Conservation (phyloP, 768 basidiomycete genomes). For the Neoboletus brunneissimus region DNA sequence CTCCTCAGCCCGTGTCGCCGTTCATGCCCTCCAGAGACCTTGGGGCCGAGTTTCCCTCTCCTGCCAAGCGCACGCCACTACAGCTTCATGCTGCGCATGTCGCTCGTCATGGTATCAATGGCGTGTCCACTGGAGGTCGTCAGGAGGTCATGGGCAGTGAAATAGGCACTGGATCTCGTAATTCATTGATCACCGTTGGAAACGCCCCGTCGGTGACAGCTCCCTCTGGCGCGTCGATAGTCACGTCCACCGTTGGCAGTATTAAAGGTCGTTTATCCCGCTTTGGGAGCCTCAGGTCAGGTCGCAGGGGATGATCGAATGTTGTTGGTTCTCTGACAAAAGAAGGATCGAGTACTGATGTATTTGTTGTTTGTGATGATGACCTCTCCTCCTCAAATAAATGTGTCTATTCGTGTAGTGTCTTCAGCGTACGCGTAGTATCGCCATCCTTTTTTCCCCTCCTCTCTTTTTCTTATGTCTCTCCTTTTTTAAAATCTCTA, state of each 20-base stretch:
- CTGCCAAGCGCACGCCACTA: slow-evolving; percentile 65
- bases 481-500: slow-evolving; percentile 1
- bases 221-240: slow-evolving; percentile 54
- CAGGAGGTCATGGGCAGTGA: slow-evolving; percentile 46
- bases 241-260: slow-evolving; percentile 61
- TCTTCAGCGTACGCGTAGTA: background rate
- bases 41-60: slow-evolving; percentile 8
- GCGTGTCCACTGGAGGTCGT: slow-evolving; percentile 73
- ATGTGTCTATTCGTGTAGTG: slow-evolving; percentile 2
- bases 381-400: background rate
- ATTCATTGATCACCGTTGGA: slow-evolving; percentile 73
- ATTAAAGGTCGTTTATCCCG: slow-evolving; percentile 75
- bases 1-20: slow-evolving; percentile 45
- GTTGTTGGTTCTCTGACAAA: background rate
- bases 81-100: slow-evolving; percentile 80
- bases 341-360: background rate
- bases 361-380: background rate
- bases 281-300: slow-evolving; percentile 66
- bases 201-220: slow-evolving; percentile 38
- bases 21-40: slow-evolving; percentile 23
- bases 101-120: slow-evolving; percentile 79
- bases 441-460: background rate
- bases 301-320: slow-evolving; percentile 35
- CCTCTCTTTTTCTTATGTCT: background rate
- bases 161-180: slow-evolving; percentile 50